These are phyloP conservation scores for Trichoderma breve DNA, from an alignment of 2,329 filamentous ascomycete species.

Conservation along the genomic window DNA sequence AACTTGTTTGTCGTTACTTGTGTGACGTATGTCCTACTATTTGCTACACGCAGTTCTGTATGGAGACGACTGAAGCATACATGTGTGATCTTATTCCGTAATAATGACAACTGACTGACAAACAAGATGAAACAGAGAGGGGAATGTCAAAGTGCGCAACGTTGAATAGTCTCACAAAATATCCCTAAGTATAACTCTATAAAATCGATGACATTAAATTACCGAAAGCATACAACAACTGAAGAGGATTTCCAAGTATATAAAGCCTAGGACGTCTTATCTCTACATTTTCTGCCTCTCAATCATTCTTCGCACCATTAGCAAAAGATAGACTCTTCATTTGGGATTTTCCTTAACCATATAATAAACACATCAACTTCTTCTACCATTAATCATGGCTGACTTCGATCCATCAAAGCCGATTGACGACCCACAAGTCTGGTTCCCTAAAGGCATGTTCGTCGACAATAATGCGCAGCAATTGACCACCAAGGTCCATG, in stretches of 20 bases:
- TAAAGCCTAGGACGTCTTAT: not conserved
- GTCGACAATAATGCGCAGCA: not conserved
- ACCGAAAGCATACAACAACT: not conserved
- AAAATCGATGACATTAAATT: not conserved
- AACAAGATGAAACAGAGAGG: not conserved
- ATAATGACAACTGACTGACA: not conserved
- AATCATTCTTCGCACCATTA: not conserved
- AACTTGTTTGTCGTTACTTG: not conserved
- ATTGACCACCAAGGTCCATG: not conserved
- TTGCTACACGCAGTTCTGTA: not conserved
- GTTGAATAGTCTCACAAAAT: not conserved
- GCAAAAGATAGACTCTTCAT: not conserved
- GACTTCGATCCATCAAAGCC: not conserved
- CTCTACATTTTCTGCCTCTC: not conserved
- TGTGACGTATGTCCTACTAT: not conserved
- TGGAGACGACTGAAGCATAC: not conserved
- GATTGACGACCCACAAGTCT: not conserved
- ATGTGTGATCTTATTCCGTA: not conserved
- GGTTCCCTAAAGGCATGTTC: not conserved
- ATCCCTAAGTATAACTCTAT: rapidly evolving
- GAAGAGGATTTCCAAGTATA: not conserved
- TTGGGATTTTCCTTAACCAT: not conserved
- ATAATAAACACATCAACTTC: not conserved
- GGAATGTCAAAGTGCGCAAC: not conserved
- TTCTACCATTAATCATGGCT: not conserved